Percentiles rank a stretch among this genome's conserved stretches.
Evolutionary conservation across 129 eudicot genomes (phyloP).

Genomic region (Chrysanthemum seticuspe): DNA sequence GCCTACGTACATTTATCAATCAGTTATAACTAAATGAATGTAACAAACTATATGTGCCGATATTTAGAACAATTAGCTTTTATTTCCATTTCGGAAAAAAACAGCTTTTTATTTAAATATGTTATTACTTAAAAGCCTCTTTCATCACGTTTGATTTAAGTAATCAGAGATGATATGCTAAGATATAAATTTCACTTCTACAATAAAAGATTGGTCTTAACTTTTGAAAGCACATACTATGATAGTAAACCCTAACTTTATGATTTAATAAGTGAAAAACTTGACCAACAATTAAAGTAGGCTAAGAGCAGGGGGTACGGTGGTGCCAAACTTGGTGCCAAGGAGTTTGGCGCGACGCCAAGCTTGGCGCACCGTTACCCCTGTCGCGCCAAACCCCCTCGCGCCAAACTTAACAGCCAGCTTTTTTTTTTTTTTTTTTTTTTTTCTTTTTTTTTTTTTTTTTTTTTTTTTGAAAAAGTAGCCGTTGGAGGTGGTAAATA

Average conservation of each 20-base stretch:
- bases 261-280: conserved; percentile 44
- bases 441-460: too few relatives aligned
- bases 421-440: too few relatives aligned
- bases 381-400: too few relatives aligned
- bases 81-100: too few relatives aligned
- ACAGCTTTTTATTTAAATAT: background rate
- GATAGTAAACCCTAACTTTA: conserved; percentile 37
- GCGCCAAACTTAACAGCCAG: too few relatives aligned
- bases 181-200: background rate
- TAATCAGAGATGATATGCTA: background rate
- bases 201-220: conserved; percentile 31
- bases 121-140: background rate
- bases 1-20: background rate
- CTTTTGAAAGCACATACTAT: conserved; percentile 43
- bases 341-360: too few relatives aligned
- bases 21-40: background rate
- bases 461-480: too few relatives aligned
- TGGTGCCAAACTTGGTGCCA: too few relatives aligned
- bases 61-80: background rate
- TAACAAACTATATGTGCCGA: background rate
- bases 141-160: conserved; percentile 10
- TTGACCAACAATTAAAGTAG: conserved; percentile 29
- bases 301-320: too few relatives aligned
- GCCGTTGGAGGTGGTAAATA: too few relatives aligned
- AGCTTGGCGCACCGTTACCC: too few relatives aligned